A percentile compares a stretch with the other conserved stretches of the same genome.
Conservation (phyloP, 768 basidiomycete species). For the Phaeotremella skinneri region DNA sequence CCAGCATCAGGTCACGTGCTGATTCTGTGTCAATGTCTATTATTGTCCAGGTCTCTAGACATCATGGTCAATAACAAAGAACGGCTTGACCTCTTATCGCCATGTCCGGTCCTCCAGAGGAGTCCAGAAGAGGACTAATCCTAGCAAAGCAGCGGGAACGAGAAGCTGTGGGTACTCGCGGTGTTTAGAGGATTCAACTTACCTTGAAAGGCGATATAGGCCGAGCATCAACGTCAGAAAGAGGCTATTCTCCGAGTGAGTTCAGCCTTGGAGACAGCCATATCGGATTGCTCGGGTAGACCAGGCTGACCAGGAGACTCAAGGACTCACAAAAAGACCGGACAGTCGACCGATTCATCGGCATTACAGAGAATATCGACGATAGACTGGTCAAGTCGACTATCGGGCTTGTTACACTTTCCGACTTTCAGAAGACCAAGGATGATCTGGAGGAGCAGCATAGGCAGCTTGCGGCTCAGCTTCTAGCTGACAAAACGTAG, state of each 20-base stretch:
- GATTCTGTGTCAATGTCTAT: too few species aligned
- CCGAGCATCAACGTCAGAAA: conserved; percentile 41
- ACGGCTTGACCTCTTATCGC: neutral
- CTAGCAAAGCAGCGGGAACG: conserved; percentile 73
- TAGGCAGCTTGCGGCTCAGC: conserved; percentile 79
- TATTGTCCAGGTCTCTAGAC: too few species aligned
- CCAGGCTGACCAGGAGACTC: neutral
- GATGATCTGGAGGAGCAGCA: conserved; percentile 89
- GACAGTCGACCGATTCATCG: conserved; percentile 82
- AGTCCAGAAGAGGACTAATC: conserved; percentile 41
- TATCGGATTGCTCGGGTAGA: conserved; percentile 51
- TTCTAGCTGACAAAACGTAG: conserved; percentile 63
- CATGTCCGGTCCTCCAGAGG: conserved; percentile 27
- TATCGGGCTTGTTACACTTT: conserved; percentile 82
- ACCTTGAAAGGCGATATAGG: conserved; percentile 64
- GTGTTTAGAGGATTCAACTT: conserved; percentile 40
- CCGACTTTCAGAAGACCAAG: conserved; percentile 85
- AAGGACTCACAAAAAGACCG: conserved; percentile 90
- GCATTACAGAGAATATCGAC: conserved; percentile 91
- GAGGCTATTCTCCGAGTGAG: conserved; percentile 33
- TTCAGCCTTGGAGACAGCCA: neutral
- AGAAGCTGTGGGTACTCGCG: conserved; percentile 48
- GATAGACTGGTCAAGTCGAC: conserved; percentile 87
- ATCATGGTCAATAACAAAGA: too few species aligned
- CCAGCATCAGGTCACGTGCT: neutral